These are phyloP conservation scores for Calcarisporium arbuscula DNA, from an alignment of 2,329 filamentous ascomycete genomes.

Conservation along the genomic window DNA sequence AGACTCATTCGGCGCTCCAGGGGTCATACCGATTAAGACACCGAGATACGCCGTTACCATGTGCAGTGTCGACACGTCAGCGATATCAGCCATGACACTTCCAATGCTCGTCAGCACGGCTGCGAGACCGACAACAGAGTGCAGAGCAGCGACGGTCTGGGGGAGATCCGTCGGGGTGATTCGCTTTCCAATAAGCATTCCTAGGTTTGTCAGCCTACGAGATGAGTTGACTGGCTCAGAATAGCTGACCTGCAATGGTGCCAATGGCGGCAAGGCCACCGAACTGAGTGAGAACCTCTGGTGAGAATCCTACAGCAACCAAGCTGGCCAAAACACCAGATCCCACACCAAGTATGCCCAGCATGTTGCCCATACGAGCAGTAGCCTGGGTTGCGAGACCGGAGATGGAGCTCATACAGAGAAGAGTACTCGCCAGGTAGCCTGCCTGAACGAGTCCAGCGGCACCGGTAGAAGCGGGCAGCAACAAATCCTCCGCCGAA, in stretches of 20 bases:
- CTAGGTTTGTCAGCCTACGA: conserved; percentile 22
- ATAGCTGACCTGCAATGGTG: conserved; percentile 47
- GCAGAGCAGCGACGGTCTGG: conserved; percentile 81
- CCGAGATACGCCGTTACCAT: conserved; percentile 82
- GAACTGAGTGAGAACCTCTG: conserved; percentile 75
- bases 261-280: conserved; percentile 68
- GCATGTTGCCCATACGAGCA: conserved; percentile 75
- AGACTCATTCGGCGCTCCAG: background rate
- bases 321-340: conserved; percentile 80
- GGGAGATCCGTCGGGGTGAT: conserved; percentile 86
- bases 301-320: conserved; percentile 71
- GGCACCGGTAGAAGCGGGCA: conserved; percentile 72
- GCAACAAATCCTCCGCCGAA: conserved; percentile 79
- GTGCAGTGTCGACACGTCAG: conserved; percentile 68
- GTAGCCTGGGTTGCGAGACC: conserved; percentile 77
- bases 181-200: conserved; percentile 72
- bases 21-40: conserved; percentile 62
- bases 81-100: conserved; percentile 70
- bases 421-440: conserved; percentile 75
- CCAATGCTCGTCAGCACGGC: conserved; percentile 85
- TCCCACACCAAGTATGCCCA: conserved; percentile 79
- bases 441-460: conserved; percentile 81
- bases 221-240: background rate
- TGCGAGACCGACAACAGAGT: conserved; percentile 84
- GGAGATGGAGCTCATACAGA: conserved; percentile 81